These are phyloP conservation scores for Emmonsiellopsis sp. DNA, from an alignment of 2,329 filamentous ascomycete genomes.

Conservation along the genomic window DNA sequence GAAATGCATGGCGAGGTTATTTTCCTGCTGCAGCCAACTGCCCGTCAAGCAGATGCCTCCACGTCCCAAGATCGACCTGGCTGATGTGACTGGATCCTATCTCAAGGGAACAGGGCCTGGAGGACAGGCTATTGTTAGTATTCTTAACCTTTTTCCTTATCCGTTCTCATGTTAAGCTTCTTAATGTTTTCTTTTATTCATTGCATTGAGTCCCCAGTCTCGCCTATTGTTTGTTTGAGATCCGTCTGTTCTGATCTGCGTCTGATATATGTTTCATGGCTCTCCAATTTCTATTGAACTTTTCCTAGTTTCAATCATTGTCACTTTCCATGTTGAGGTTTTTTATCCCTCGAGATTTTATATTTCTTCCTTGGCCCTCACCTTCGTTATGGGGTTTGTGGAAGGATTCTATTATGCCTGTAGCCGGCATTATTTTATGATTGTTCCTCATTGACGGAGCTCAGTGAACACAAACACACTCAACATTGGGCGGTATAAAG, in stretches of 20 bases:
- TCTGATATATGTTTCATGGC: neutral
- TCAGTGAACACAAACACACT: too few relatives aligned
- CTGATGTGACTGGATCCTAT: constrained; percentile 74
- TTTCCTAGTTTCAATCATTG: neutral
- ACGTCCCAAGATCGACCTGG: constrained; percentile 64
- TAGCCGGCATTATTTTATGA: too few relatives aligned
- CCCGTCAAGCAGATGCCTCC: constrained; percentile 60
- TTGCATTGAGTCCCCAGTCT: neutral
- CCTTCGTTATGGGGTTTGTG: too few relatives aligned
- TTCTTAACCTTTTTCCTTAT: constrained; percentile 1
- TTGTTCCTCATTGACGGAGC: too few relatives aligned
- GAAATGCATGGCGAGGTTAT: constrained; percentile 7
- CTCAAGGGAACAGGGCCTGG: constrained; percentile 88
- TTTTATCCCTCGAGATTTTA: too few relatives aligned
- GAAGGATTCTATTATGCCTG: too few relatives aligned
- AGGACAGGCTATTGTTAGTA: constrained; percentile 79
- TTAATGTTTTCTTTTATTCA: neutral
- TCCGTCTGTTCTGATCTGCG: too few relatives aligned
- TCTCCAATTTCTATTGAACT: neutral
- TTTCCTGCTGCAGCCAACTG: constrained; percentile 17
- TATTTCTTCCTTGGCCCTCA: too few relatives aligned
- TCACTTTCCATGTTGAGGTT: too few relatives aligned
- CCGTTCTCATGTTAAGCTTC: neutral
- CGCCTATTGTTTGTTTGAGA: neutral
- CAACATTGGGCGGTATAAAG: too few relatives aligned